Evolutionary conservation across 164 flowering plant species (phyloP).

Genomic region (Stephania japonica): DNA sequence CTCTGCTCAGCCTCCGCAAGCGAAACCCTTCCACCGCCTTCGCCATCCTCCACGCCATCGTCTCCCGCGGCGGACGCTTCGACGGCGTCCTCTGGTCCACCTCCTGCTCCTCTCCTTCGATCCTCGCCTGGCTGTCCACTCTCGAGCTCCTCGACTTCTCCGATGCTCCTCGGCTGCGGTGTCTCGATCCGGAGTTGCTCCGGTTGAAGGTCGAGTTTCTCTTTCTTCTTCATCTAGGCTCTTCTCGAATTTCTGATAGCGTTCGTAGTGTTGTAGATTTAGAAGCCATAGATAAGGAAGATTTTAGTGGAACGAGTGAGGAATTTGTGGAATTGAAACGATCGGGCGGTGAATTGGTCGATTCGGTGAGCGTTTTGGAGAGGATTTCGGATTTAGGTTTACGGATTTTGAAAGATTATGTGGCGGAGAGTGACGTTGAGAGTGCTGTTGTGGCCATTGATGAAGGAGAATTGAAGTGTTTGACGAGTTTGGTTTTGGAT

Average conservation of each 20-base stretch:
- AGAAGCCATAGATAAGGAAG: slow-evolving; percentile 25
- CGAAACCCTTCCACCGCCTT: slow-evolving; percentile 58
- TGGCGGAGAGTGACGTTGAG: slow-evolving; percentile 13
- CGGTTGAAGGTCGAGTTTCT: slow-evolving; percentile 65
- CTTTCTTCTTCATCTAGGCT: slow-evolving; percentile 44
- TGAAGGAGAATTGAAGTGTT: slow-evolving; percentile 47
- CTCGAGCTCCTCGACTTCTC: slow-evolving; percentile 54
- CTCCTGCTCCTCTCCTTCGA: slow-evolving; percentile 60
- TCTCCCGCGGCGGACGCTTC: slow-evolving; percentile 52
- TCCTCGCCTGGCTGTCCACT: slow-evolving; percentile 60
- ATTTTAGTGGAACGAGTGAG: slow-evolving; percentile 11
- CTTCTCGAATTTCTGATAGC: slow-evolving; percentile 37
- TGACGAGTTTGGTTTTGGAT: slow-evolving; percentile 50
- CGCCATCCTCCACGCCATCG: slow-evolving; percentile 57
- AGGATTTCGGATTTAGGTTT: slow-evolving; percentile 48
- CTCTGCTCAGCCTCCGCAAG: slow-evolving; percentile 49
- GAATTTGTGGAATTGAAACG: slow-evolving; percentile 25
- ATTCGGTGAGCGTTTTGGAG: slow-evolving; percentile 32
- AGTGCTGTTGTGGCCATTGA: slow-evolving; percentile 5
- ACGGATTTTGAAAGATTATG: slow-evolving; percentile 40
- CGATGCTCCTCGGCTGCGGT: slow-evolving; percentile 40
- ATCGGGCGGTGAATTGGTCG: slow-evolving; percentile 23
- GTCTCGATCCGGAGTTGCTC: slow-evolving; percentile 43
- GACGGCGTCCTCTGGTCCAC: slow-evolving; percentile 45
- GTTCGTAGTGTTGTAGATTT: slow-evolving; percentile 19